phyloP scores from a whole-genome alignment of 371 early-diverging fungal species.

The Saksenaea vasiformis region DNA sequence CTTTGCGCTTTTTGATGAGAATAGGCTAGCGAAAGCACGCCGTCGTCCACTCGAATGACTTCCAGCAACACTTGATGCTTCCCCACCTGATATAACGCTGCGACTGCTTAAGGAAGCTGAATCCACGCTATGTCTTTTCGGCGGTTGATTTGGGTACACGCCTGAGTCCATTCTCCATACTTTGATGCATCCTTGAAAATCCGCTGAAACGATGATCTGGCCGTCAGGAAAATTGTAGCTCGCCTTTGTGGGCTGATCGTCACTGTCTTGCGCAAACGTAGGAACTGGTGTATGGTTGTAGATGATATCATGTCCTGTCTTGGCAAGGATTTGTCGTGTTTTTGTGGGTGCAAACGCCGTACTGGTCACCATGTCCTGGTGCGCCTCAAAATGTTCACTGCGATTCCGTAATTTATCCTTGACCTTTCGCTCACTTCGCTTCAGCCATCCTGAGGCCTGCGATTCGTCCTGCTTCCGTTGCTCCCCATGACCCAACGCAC shows the following conservation, averaged over 20 bases:
- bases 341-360: conserved; percentile 65
- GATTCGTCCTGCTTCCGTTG: conserved; percentile 24
- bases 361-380: conserved; percentile 54
- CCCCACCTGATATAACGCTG: not conserved
- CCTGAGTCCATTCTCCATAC: conserved; percentile 70
- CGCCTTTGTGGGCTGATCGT: conserved; percentile 11
- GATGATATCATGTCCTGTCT: conserved; percentile 48
- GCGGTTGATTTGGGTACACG: conserved; percentile 5
- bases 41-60: not conserved
- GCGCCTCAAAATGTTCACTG: conserved; percentile 48
- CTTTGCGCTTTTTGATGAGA: not conserved
- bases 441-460: conserved; percentile 24
- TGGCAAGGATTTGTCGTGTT: conserved; percentile 57
- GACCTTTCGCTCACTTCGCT: conserved; percentile 28
- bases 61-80: not conserved
- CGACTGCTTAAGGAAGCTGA: not conserved
- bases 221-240: conserved; percentile 47
- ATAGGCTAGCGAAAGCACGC: not conserved
- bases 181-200: conserved; percentile 61
- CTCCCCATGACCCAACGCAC: conserved; percentile 23
- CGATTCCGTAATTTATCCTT: conserved; percentile 33
- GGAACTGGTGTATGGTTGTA: conserved; percentile 37
- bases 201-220: conserved; percentile 67
- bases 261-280: not conserved
- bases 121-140: not conserved